These are phyloP conservation scores for Geotrichum aggregatum DNA, from an alignment of 1,139 yeast species.

Conservation along the genomic window DNA sequence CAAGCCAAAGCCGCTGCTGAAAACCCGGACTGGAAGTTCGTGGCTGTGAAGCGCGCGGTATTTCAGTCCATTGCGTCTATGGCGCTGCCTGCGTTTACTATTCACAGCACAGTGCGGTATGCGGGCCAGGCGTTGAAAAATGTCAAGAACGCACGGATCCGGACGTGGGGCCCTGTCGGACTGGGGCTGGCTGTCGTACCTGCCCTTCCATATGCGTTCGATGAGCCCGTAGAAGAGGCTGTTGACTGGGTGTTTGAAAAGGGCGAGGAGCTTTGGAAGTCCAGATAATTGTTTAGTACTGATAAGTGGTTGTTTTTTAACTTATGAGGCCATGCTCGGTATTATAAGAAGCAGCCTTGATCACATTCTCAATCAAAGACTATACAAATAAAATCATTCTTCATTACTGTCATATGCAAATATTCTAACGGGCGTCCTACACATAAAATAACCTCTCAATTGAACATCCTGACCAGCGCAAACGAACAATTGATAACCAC, in stretches of 20 bases:
- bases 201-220: slow-evolving; percentile 69
- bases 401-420: too few species aligned
- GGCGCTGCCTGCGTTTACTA: slow-evolving; percentile 85
- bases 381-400: background rate
- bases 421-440: too few species aligned
- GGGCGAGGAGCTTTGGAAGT: slow-evolving; percentile 42
- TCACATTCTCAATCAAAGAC: background rate
- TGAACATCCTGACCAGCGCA: slow-evolving; percentile 33
- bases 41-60: slow-evolving; percentile 63
- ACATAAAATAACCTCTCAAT: slow-evolving; percentile 20
- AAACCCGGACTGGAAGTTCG: slow-evolving; percentile 59
- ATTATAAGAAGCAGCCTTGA: background rate
- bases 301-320: background rate
- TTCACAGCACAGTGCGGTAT: slow-evolving; percentile 72
- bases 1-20: slow-evolving; percentile 41
- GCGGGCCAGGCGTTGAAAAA: slow-evolving; percentile 51
- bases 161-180: slow-evolving; percentile 72
- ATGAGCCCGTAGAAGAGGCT: slow-evolving; percentile 74
- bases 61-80: slow-evolving; percentile 80
- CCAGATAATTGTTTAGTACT: background rate
- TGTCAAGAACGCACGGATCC: slow-evolving; percentile 49
- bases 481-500: slow-evolving; percentile 36
- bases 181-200: slow-evolving; percentile 77
- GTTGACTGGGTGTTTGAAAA: slow-evolving; percentile 61
- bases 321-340: background rate